Evolutionary conservation across 208 protist species (phyloP).

Genomic region (Leishmania aethiopica): DNA sequence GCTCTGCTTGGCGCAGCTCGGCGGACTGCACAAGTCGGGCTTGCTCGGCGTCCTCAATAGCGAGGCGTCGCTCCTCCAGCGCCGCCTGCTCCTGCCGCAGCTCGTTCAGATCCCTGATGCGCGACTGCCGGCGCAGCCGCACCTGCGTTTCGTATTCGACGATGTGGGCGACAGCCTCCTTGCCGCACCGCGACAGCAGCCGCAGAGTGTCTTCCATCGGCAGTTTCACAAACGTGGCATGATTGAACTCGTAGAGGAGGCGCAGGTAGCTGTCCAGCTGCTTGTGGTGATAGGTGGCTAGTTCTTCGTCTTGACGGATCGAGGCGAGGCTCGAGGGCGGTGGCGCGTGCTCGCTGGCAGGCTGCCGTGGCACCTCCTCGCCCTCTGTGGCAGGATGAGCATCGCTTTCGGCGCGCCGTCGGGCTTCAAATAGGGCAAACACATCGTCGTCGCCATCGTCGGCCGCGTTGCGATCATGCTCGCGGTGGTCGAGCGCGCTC

Average conservation of each 20-base stretch:
- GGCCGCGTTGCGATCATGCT: neutral
- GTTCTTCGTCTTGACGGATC: constrained; percentile 17
- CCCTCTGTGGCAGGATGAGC: neutral
- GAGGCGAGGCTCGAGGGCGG: neutral
- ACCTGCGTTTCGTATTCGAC: constrained; percentile 78
- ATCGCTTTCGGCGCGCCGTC: constrained; percentile 10
- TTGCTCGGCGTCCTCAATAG: constrained; percentile 43
- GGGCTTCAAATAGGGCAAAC: constrained; percentile 41
- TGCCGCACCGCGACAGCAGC: constrained; percentile 76
- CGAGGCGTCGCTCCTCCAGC: constrained; percentile 38
- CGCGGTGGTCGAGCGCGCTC: neutral
- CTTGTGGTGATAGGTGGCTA: constrained; percentile 69
- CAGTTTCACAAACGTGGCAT: constrained; percentile 83
- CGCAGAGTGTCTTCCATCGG: constrained; percentile 81
- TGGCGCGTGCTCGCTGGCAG: neutral
- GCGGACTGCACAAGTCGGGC: constrained; percentile 27
- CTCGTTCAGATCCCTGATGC: constrained; percentile 48
- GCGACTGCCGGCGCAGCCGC: constrained; percentile 47
- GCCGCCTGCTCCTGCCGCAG: constrained; percentile 41
- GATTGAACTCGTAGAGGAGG: constrained; percentile 90
- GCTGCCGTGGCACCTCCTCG: neutral
- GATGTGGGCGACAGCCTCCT: constrained; percentile 68
- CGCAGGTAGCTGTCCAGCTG: constrained; percentile 78
- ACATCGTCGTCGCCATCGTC: constrained; percentile 11
- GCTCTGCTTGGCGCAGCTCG: constrained; percentile 31